phyloP scores from a whole-genome alignment of 495 filamentous ascomycete genomes.

The Apodospora peruviana region DNA sequence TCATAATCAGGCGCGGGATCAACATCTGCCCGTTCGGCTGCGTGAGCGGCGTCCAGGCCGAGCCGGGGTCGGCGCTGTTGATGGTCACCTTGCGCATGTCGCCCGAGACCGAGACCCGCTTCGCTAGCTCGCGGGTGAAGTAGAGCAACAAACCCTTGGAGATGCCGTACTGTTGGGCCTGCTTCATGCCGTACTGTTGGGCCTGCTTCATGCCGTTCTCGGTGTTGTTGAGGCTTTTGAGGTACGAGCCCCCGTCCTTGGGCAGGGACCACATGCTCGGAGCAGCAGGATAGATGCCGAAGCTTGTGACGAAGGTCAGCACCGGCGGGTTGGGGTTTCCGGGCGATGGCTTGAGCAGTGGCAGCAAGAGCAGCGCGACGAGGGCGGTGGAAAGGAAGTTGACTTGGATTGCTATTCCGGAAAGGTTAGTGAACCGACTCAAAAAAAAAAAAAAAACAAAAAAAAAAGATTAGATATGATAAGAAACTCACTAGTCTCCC shows the following conservation, averaged over 20 bases:
- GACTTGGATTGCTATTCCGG: constrained; percentile 14
- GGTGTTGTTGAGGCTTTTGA: constrained; percentile 19
- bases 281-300: constrained; percentile 19
- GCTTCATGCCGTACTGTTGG: constrained; percentile 22
- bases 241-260: constrained; percentile 20
- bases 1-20: constrained; percentile 15
- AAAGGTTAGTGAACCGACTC: neutral
- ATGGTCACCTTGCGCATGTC: constrained; percentile 15
- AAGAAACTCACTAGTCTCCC: constrained; percentile 15
- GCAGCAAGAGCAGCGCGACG: constrained; percentile 33
- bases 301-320: constrained; percentile 20
- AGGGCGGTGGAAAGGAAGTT: constrained; percentile 31
- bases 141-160: constrained; percentile 22
- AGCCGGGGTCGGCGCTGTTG: constrained; percentile 19
- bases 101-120: constrained; percentile 3
- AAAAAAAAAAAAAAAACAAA: no score
- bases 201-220: constrained; percentile 18
- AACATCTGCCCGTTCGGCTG: constrained; percentile 9
- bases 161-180: constrained; percentile 20
- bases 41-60: constrained; percentile 16
- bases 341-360: constrained; percentile 25
- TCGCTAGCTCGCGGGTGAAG: constrained; percentile 20
- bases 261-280: constrained; percentile 16
- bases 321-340: constrained; percentile 16
- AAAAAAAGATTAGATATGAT: no score